Conservation (phyloP, 129 eudicot genomes). For the Chrysanthemum lavandulifolium region DNA sequence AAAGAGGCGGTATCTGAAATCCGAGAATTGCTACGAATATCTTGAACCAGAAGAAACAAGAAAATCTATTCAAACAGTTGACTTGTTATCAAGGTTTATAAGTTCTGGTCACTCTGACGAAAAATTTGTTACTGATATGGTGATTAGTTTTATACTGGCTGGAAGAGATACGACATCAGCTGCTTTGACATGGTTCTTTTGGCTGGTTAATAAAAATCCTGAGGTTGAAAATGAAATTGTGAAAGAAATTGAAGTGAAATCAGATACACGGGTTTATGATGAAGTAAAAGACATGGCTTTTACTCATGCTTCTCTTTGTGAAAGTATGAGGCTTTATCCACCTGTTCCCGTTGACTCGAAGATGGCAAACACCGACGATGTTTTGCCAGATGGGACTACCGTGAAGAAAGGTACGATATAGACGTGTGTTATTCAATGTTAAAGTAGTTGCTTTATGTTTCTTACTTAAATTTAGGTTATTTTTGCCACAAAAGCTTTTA, state of each 20-base stretch:
- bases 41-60: conserved; percentile 27
- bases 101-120: conserved; percentile 52
- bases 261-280: conserved; percentile 20
- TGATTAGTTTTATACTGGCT: conserved; percentile 53
- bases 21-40: conserved; percentile 27
- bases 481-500: no score
- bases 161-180: conserved; percentile 42
- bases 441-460: background rate
- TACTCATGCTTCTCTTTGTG: conserved; percentile 32
- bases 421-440: background rate
- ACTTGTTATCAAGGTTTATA: conserved; percentile 29
- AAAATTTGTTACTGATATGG: conserved; percentile 46
- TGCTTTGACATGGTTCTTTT: conserved; percentile 32
- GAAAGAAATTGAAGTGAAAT: conserved; percentile 17
- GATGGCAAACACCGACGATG: conserved; percentile 22
- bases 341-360: conserved; percentile 32
- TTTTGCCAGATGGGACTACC: conserved; percentile 54
- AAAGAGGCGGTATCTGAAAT: conserved; percentile 21
- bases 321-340: conserved; percentile 32
- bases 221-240: conserved; percentile 14
- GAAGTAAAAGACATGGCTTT: conserved; percentile 39
- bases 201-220: conserved; percentile 30
- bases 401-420: conserved; percentile 42
- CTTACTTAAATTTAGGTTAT: background rate
- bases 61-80: conserved; percentile 16